phyloP scores from a whole-genome alignment of 2,329 filamentous ascomycete species.

The Geosmithia putterillii region DNA sequence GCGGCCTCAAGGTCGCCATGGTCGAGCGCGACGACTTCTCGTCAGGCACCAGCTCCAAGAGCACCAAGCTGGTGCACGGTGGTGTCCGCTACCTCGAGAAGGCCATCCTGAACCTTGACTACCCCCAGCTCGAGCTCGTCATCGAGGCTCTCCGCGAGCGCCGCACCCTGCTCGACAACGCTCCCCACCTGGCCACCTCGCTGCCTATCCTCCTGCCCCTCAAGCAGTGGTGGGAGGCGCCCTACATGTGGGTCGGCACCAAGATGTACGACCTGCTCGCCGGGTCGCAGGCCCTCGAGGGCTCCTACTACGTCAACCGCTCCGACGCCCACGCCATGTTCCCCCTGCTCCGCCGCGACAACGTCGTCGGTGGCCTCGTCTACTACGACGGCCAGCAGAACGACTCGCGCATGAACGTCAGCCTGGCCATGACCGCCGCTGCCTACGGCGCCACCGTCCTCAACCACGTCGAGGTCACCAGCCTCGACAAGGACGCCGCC shows the following conservation, averaged over 20 bases:
- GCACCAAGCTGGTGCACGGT: conserved; percentile 77
- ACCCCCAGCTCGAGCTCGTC: conserved; percentile 70
- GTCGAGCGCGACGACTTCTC: conserved; percentile 79
- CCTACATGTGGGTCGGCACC: conserved; percentile 58
- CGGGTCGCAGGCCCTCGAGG: conserved; percentile 71
- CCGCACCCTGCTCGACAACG: conserved; percentile 73
- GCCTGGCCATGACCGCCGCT: conserved; percentile 66
- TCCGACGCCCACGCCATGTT: conserved; percentile 67
- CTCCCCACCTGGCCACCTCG: conserved; percentile 69
- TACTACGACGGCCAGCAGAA: conserved; percentile 86
- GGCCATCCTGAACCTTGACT: conserved; percentile 75
- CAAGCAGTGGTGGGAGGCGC: conserved; percentile 73
- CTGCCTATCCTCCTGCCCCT: conserved; percentile 76
- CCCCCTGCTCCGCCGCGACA: conserved; percentile 64
- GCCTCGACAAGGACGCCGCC: conserved; percentile 55
- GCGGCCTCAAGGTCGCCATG: conserved; percentile 67
- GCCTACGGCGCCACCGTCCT: conserved; percentile 70
- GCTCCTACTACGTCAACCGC: conserved; percentile 69
- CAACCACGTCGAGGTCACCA: conserved; percentile 71
- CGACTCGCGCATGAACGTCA: conserved; percentile 79
- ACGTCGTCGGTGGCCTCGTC: conserved; percentile 64
- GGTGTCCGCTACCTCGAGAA: conserved; percentile 80
- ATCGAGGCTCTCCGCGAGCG: conserved; percentile 73
- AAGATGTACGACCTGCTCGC: conserved; percentile 76
- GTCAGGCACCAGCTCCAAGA: conserved; percentile 73